A percentile compares a stretch with the other conserved stretches of the same genome.
phyloP scores from a whole-genome alignment of 2,329 filamentous ascomycete species.

The Exophiala sideris region DNA sequence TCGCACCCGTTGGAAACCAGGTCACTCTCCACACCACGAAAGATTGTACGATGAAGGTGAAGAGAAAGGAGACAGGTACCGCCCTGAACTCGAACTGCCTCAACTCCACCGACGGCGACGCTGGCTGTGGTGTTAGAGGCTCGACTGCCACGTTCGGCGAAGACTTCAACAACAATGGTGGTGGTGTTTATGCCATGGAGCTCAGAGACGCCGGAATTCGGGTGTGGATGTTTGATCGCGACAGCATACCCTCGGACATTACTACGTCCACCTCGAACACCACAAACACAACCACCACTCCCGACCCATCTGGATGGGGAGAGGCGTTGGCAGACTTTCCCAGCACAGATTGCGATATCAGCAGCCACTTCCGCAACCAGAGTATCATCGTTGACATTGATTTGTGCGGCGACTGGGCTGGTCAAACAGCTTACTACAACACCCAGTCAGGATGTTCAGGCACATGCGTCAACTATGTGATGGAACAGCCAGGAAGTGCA shows the following conservation, averaged over 20 bases:
- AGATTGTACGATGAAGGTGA: conserved; percentile 35
- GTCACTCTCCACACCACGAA: conserved; percentile 50
- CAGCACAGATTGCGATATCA: conserved; percentile 57
- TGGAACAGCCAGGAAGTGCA: conserved; percentile 56
- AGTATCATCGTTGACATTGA: conserved; percentile 66
- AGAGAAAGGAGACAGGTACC: conserved; percentile 47
- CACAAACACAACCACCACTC: conserved; percentile 40
- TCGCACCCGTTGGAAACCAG: conserved; percentile 43
- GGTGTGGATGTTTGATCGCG: conserved; percentile 59
- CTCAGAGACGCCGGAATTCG: conserved; percentile 71
- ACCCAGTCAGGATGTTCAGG: conserved; percentile 47
- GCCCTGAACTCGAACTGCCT: conserved; percentile 50
- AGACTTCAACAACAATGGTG: conserved; percentile 50
- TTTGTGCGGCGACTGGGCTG: conserved; percentile 58
- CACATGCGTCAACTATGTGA: conserved; percentile 69
- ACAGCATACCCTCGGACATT: conserved; percentile 45
- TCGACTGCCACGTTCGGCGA: conserved; percentile 44
- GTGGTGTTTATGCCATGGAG: conserved; percentile 69
- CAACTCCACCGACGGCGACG: conserved; percentile 37
- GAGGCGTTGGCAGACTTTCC: conserved; percentile 52
- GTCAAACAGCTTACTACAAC: conserved; percentile 46
- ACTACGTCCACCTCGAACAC: conserved; percentile 29
- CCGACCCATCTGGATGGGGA: conserved; percentile 46
- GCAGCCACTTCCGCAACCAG: conserved; percentile 60
- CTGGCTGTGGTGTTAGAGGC: conserved; percentile 40